Evolutionary conservation across 2,329 filamentous ascomycete species (phyloP).

Genomic region (Blumeriella jaapii): DNA sequence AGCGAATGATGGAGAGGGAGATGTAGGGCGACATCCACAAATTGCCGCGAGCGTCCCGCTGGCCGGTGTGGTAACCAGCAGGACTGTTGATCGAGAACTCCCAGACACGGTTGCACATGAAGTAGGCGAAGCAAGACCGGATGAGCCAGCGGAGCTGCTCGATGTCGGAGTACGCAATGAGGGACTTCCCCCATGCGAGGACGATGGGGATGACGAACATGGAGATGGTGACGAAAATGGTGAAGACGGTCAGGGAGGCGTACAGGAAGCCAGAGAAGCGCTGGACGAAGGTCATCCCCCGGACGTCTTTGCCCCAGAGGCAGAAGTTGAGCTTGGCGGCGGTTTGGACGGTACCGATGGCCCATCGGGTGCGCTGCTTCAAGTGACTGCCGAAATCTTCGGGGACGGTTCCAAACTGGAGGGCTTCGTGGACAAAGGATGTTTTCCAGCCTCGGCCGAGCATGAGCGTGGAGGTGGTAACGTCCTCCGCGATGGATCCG

Average conservation of each 20-base stretch:
- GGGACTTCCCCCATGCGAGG: conserved; percentile 41
- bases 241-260: conserved; percentile 43
- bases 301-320: conserved; percentile 40
- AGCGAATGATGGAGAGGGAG: conserved; percentile 43
- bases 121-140: conserved; percentile 40
- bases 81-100: conserved; percentile 48
- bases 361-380: conserved; percentile 46
- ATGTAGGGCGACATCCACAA: conserved; percentile 55
- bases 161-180: conserved; percentile 43
- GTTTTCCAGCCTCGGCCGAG: conserved; percentile 51
- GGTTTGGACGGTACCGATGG: conserved; percentile 45
- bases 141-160: conserved; percentile 48
- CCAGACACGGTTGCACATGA: conserved; percentile 40
- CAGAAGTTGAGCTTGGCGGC: conserved; percentile 50
- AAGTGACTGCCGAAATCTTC: conserved; percentile 44
- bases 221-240: conserved; percentile 41
- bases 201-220: conserved; percentile 49
- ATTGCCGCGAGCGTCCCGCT: conserved; percentile 43
- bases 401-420: conserved; percentile 49
- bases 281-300: conserved; percentile 42
- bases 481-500: conserved; percentile 48
- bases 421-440: conserved; percentile 45
- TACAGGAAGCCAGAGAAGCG: conserved; percentile 49
- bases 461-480: conserved; percentile 45
- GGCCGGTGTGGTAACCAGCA: conserved; percentile 46